phyloP scores from a whole-genome alignment of 306 rosid species.

The Styphnolobium japonicum region DNA sequence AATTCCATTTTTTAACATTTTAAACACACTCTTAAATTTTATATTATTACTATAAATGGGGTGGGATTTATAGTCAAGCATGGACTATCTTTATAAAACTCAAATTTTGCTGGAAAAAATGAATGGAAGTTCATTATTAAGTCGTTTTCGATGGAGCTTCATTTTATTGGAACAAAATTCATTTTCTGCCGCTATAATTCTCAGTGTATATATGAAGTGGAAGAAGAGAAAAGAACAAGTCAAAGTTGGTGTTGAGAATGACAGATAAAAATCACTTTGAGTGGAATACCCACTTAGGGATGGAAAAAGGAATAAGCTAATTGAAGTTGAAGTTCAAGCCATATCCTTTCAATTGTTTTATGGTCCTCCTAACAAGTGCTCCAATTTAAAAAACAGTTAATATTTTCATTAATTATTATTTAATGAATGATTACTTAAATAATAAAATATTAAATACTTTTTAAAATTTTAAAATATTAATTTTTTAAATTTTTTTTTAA shows the following conservation, averaged over 20 bases:
- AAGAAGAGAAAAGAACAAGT: neutral
- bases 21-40: no score
- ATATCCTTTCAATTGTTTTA: neutral
- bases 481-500: no score
- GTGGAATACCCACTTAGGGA: neutral
- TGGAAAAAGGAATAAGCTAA: neutral
- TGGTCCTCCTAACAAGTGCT: no score
- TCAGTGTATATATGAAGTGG: neutral
- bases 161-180: neutral
- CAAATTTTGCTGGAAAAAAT: neutral
- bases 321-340: neutral
- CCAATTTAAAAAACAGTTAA: no score
- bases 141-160: conserved; percentile 17
- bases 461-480: no score
- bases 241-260: neutral
- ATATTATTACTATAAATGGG: no score
- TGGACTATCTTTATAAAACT: neutral
- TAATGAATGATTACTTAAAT: no score
- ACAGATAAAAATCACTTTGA: neutral
- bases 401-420: no score
- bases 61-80: neutral
- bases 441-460: no score
- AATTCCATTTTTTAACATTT: no score
- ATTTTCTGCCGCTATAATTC: neutral
- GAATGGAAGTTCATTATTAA: neutral